These are phyloP conservation scores for Pichia sp. DNA, from an alignment of 1,139 yeast genomes.

Conservation along the genomic window DNA sequence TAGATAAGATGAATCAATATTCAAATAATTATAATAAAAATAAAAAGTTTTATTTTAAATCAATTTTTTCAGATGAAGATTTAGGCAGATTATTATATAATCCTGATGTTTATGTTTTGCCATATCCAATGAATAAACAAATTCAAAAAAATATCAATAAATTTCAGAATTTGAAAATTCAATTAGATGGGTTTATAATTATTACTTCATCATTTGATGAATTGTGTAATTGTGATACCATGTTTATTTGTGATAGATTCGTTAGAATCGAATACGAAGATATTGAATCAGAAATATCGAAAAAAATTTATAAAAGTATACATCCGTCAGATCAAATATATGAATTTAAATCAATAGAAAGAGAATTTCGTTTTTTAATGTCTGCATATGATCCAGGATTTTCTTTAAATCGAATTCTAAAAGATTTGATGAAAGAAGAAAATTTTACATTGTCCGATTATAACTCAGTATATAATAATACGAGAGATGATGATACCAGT, in stretches of 20 bases:
- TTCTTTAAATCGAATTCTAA: no score
- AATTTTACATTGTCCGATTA: no score
- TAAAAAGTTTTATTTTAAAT: background rate
- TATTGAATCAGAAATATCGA: background rate
- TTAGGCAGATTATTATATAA: background rate
- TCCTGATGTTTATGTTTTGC: background rate
- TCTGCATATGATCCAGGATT: no score
- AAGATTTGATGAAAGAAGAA: no score
- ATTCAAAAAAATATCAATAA: background rate
- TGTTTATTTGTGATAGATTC: constrained; percentile 1
- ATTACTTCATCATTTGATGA: background rate
- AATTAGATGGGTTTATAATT: background rate
- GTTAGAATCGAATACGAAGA: background rate
- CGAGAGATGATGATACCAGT: no score
- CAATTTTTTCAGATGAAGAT: no score
- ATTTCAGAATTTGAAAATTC: background rate
- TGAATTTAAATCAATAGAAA: no score
- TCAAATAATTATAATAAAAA: background rate
- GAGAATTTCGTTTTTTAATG: no score
- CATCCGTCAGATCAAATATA: background rate
- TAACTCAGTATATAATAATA: no score
- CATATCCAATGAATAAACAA: constrained; percentile 2
- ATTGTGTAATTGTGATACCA: background rate
- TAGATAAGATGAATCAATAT: background rate
- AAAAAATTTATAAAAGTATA: background rate